Base-by-base conservation (phyloP, 1,139 yeast species). In the Kodamaea alishanica region DNA sequence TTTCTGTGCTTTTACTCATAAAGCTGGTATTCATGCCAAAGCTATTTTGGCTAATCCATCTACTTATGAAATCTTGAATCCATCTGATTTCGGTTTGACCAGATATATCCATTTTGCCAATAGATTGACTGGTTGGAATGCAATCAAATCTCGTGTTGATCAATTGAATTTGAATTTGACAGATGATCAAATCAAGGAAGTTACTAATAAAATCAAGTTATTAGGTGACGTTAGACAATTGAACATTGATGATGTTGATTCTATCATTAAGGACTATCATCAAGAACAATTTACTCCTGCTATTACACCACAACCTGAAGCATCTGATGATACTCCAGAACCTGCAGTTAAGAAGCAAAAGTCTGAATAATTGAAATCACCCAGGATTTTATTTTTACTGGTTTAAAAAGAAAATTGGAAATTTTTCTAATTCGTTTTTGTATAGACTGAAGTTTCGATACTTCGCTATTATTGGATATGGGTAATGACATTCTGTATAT, bases 1-100 rank as follows among this genome's bases (percentile, higher is more conserved):
- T 40, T 92, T 92, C 83, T 92, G 97, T 75, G 98, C 98, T 39
- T 92, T 92, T 72, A 92, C 98, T 41, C 98, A 92, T 76, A 92
- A 92, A 77, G 98, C 98, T 41, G 98, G 98, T 72, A 90, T 92
- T 59, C 98, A 92, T 63, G 97, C 98, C 58, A 92, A 92, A 77
- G 97, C 97, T 43, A 92, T 92, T 56, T 79, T 92, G 55, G 98
- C 98, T 46, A 92, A 92, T 71, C 98, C 98, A 49, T 88, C 96
- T 31, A 92, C 97, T 28, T 92, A 92, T 65, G 98, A 92, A 74
- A 92, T 92, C 56, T 78, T 92, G 62, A 86, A 86, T 64, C 98
- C 98, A 46, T 73, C 85, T 26, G 97, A 90, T 69, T 90, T 90
- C 62, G 97, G 97, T 64, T 79, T 90, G 66, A 83, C 95, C 38